Conservation (phyloP, 208 protist species). For the Wallacemonas sp. region DNA sequence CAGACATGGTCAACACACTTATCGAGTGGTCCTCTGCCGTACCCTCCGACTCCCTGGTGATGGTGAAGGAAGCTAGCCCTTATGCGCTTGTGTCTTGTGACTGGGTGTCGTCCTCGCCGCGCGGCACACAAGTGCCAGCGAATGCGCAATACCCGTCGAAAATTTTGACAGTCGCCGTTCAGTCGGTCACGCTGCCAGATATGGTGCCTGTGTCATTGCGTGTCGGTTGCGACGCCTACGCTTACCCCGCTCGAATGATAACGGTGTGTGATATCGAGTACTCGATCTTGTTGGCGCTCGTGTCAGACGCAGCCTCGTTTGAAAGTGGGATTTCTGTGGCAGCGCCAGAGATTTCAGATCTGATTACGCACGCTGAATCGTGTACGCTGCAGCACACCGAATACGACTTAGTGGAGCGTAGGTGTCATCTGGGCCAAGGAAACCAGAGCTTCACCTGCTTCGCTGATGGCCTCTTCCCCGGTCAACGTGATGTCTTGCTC, state of each 20-base stretch:
- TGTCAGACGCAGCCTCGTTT: background rate
- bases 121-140: background rate
- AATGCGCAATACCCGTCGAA: background rate
- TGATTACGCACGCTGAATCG: background rate
- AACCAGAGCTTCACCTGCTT: no score
- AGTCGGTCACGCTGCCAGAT: slow-evolving; percentile 1
- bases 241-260: background rate
- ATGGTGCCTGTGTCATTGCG: background rate
- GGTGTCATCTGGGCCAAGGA: background rate
- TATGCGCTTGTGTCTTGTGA: slow-evolving; percentile 5
- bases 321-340: background rate
- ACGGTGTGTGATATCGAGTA: background rate
- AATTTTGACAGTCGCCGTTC: background rate
- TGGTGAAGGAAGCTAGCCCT: background rate
- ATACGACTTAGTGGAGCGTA: background rate
- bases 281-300: background rate
- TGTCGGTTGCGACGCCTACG: background rate
- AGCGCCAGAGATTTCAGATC: background rate
- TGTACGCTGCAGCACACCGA: background rate
- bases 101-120: background rate
- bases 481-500: no score
- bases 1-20: background rate
- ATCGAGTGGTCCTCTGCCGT: background rate
- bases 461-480: no score
- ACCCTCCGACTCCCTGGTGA: background rate